These are phyloP conservation scores for Acaromyces ingoldii DNA, from an alignment of 1,284 basidiomycete genomes.

Conservation along the genomic window DNA sequence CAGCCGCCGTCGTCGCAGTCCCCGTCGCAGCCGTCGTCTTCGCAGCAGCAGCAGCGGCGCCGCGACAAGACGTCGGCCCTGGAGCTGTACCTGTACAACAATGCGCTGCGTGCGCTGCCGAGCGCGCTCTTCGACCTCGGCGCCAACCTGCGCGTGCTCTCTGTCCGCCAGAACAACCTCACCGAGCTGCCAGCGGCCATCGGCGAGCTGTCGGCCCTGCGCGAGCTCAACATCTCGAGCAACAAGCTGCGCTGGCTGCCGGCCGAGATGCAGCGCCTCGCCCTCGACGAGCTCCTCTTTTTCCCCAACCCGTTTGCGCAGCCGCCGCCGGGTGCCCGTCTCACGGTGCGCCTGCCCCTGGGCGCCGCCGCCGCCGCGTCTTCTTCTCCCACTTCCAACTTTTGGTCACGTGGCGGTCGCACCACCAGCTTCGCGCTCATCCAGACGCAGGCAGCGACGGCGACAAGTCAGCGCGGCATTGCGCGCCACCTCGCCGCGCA, in stretches of 20 bases:
- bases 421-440: too few species aligned
- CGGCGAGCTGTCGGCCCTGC: constrained; percentile 36
- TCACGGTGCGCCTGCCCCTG: neutral
- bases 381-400: too few species aligned
- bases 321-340: constrained; percentile 20
- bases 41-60: neutral
- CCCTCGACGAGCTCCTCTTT: constrained; percentile 37
- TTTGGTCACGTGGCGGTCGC: too few species aligned
- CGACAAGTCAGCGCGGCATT: too few species aligned
- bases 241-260: constrained; percentile 39
- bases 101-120: constrained; percentile 35
- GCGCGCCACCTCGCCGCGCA: too few species aligned
- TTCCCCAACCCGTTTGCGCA: constrained; percentile 41
- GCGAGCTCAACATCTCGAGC: constrained; percentile 40
- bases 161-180: constrained; percentile 44
- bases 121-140: constrained; percentile 43
- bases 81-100: constrained; percentile 25
- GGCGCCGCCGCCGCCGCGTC: too few species aligned
- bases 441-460: too few species aligned
- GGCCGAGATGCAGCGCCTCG: constrained; percentile 43
- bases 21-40: neutral
- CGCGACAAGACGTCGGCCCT: constrained; percentile 1
- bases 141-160: constrained; percentile 43
- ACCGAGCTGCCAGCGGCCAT: constrained; percentile 40
- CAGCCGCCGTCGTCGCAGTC: neutral